phyloP scores from a whole-genome alignment of 2,329 filamentous ascomycete genomes.

The Diplodia intermedia region DNA sequence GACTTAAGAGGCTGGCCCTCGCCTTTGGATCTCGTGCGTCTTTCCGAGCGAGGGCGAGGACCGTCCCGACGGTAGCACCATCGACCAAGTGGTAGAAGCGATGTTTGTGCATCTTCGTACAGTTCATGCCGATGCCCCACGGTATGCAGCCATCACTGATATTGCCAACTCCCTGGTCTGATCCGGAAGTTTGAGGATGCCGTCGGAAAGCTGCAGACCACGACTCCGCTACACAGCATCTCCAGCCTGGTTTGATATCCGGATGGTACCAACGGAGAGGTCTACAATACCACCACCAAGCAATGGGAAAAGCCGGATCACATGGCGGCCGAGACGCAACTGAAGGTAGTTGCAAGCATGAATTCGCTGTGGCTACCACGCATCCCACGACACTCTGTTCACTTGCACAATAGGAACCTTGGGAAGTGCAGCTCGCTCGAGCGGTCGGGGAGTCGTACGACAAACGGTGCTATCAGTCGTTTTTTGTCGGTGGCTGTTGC shows the following conservation, averaged over 20 bases:
- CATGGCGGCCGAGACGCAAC: background rate
- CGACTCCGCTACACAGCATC: background rate
- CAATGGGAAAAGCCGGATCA: slow-evolving; percentile 1
- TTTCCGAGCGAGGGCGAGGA: background rate
- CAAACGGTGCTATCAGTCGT: background rate
- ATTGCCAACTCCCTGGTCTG: background rate
- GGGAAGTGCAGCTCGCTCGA: slow-evolving; percentile 2
- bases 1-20: background rate
- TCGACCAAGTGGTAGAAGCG: slow-evolving; percentile 1
- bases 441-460: background rate
- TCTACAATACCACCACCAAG: slow-evolving; percentile 21
- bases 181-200: slow-evolving; percentile 9
- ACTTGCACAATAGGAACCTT: background rate
- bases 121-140: slow-evolving; percentile 21
- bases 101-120: slow-evolving; percentile 21
- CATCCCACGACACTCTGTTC: background rate
- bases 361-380: no score
- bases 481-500: slow-evolving; percentile 13
- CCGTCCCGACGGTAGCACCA: slow-evolving; percentile 3
- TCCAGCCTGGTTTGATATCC: background rate
- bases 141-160: background rate
- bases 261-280: slow-evolving; percentile 13
- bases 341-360: background rate
- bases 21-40: slow-evolving; percentile 17
- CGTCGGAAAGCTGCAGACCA: background rate